Evolutionary conservation across 257 asterid genomes (phyloP), one percentile per base, ranked within the genome.

Genomic region (Mentha longifolia): DNA sequence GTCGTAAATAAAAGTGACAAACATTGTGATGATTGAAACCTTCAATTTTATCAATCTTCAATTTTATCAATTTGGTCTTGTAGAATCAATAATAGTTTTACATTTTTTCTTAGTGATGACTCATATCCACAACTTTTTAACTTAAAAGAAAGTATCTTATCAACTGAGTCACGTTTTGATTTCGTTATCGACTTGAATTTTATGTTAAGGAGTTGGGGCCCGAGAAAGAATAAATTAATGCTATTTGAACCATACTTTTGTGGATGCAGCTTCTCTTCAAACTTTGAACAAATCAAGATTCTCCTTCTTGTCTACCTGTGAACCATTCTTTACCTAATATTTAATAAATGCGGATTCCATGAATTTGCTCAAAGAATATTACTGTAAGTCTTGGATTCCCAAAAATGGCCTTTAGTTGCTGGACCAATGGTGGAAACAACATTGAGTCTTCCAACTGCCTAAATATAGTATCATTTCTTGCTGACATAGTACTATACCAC

Each of bases 201-300:
- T 22, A 22, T 22, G 25, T 22, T 22, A 22, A 22, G 2, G 31
- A 28, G 31, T 28, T 28, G 31, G 2, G 31, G 31, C 31, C 31
- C 41, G 59, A 20, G 57, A 75, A 59, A 58, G 11, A 71, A 59
- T 58, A 11, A 37, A 59, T 42, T 42, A 15, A 64, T 33, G 72
- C 25, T 47, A 47, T 16, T 47, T 1, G 17, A 50, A 50, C n/a
- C 61, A 22, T 50, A 68, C 54, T 55, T 65, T 52, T 67, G 17
- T 17, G 45, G 61, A 68, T 46, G 55, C 16, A 58, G 51, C 51
- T 72, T 73, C 42, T 61, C 66, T 57, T 75, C 52, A 30, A 56
- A 61, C 55, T 41, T 80, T 65, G 77, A 70, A 80, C 14, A 67
- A 64, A 75, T 78, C 61, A 75, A 81, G 77, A 75, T 78, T 81